Evolutionary conservation across 345 rosid species (phyloP), one percentile per base, ranked within the genome.

Genomic region (Camelina laxa): DNA sequence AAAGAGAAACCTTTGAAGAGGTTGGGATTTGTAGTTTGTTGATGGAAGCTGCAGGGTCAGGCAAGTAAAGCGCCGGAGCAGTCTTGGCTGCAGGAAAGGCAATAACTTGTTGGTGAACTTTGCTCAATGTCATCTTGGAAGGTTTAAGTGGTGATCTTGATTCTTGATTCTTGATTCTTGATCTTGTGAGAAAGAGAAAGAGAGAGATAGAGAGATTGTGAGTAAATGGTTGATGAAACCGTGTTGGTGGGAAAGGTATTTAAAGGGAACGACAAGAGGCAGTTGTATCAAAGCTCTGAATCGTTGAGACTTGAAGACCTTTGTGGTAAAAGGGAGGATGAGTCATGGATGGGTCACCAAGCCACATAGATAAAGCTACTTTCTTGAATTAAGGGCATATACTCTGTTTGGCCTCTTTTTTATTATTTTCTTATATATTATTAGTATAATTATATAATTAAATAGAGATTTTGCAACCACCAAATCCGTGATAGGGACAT

Each of bases 301-400:
- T n/a, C n/a, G n/a, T n/a, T n/a, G n/a, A 35, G 56, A 19, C 12
- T 14, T 48, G 35, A 47, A 15, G 44, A 27, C 2, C 30, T 69
- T 75, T 69, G 58, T 65, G 65, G 60, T 59, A 60, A 59, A 24
- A 22, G 65, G 65, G 64, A n/a, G n/a, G n/a, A 7, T 68, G 71
- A 79, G 73, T 73, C 78, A 79, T 68, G 54, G 3, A 20, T 68
- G 66, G 74, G 65, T 73, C 78, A 78, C 73, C 74, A 56, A 78
- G 50, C 27, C 27, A 35, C 51, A 35, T 0, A 41, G 30, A 67
- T 54, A 73, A 78, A 73, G 70, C 64, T 9, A 55, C 80, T 70
- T 50, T 76, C 39, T 33, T n/a, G n/a, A n/a, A n/a, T 67, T 60
- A 17, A 4, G 58, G 36, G 67, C 67, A 63, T 76, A 70, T 76